Conservation (phyloP, 805 yeast genomes). For the Starmerella riodocensis region DNA sequence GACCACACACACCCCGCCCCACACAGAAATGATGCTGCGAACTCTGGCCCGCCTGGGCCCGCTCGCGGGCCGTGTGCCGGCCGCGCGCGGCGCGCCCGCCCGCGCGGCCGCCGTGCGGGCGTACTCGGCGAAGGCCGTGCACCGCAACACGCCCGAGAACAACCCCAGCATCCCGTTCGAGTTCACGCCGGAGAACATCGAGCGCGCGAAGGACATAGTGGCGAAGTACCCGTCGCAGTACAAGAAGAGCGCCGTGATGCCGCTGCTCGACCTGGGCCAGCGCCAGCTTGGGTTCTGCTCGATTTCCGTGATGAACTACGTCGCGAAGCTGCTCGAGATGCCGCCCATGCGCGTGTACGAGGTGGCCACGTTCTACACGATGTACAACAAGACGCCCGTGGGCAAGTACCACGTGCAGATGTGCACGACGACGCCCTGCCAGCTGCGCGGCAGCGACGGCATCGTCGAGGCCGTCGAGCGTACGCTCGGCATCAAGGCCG, state of each 20-base stretch:
- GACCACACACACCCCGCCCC: no score
- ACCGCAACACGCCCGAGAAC: constrained; percentile 58
- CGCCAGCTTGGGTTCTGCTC: constrained; percentile 79
- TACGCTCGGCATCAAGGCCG: constrained; percentile 53
- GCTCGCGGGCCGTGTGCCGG: not conserved
- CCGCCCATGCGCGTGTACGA: constrained; percentile 92
- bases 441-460: constrained; percentile 69
- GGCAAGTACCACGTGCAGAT: constrained; percentile 75
- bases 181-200: constrained; percentile 49
- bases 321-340: constrained; percentile 69
- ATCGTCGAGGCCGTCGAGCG: constrained; percentile 55
- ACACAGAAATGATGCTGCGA: not conserved
- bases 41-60: not conserved
- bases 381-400: constrained; percentile 77
- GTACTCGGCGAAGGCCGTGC: constrained; percentile 33
- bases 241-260: constrained; percentile 81
- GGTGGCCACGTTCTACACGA: constrained; percentile 83
- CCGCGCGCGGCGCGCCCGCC: not conserved
- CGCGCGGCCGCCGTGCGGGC: not conserved
- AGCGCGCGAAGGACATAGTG: constrained; percentile 58
- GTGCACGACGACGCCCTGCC: constrained; percentile 85
- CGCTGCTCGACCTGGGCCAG: constrained; percentile 72
- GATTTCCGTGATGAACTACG: constrained; percentile 78
- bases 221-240: constrained; percentile 76
- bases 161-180: constrained; percentile 58